Percentiles rank a stretch among this genome's conserved stretches.
These are phyloP conservation scores for Lentinula lateritia DNA, from an alignment of 768 basidiomycete species.

Conservation along the genomic window DNA sequence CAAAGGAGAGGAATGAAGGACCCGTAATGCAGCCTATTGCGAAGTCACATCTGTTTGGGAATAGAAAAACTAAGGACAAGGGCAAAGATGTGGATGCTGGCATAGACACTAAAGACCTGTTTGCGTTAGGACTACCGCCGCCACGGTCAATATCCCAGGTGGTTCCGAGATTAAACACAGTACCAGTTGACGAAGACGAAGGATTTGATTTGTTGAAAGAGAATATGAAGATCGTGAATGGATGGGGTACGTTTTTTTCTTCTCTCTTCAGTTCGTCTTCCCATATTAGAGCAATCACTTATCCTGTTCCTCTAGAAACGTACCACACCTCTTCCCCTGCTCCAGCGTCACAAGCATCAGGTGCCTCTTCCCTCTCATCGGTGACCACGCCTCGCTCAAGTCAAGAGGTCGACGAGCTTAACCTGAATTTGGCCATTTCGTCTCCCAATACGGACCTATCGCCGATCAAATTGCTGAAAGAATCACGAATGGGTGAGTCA, in stretches of 20 bases:
- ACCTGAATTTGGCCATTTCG: conserved; percentile 35
- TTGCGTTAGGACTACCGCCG: background rate
- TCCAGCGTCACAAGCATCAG: conserved; percentile 13
- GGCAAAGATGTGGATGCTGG: background rate
- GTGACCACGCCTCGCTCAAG: conserved; percentile 28
- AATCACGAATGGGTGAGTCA: conserved; percentile 46
- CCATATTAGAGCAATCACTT: background rate
- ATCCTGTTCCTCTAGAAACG: conserved; percentile 18
- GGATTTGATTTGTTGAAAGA: conserved; percentile 39
- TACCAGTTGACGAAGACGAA: conserved; percentile 24
- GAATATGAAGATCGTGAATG: conserved; percentile 56
- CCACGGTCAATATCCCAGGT: background rate
- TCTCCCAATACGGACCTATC: conserved; percentile 42
- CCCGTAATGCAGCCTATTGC: background rate
- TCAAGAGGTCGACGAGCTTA: conserved; percentile 35
- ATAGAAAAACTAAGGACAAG: background rate
- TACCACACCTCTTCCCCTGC: conserved; percentile 30
- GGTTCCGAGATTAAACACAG: background rate
- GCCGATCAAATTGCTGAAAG: conserved; percentile 29
- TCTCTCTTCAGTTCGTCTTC: background rate
- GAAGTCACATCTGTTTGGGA: background rate
- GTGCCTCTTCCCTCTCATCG: background rate
- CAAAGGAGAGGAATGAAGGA: background rate
- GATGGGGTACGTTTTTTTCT: conserved; percentile 48
- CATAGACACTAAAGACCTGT: background rate